A percentile compares a stretch with the other conserved stretches of the same genome.
These are phyloP conservation scores for Trichocladium antarcticum DNA, from an alignment of 495 filamentous ascomycete species.

Conservation along the genomic window DNA sequence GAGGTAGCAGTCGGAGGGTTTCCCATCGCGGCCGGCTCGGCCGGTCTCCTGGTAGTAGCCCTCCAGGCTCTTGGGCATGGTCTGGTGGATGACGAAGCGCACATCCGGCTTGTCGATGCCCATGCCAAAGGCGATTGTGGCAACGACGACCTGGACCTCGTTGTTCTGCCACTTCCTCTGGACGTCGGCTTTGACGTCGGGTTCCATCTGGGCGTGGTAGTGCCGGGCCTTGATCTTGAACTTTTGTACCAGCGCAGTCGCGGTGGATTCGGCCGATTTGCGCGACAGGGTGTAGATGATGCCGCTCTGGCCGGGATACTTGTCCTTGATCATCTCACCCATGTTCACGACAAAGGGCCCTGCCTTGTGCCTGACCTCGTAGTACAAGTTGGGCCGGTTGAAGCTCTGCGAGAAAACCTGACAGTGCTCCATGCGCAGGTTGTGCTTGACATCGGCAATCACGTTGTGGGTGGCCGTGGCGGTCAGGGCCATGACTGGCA, in stretches of 20 bases:
- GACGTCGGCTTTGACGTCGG: slow-evolving; percentile 49
- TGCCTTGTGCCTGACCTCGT: slow-evolving; percentile 57
- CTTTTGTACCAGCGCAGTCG: slow-evolving; percentile 48
- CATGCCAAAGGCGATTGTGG: slow-evolving; percentile 99
- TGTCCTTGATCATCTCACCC: slow-evolving; percentile 54
- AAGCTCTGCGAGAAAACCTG: slow-evolving; percentile 79
- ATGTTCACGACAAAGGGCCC: slow-evolving; percentile 51
- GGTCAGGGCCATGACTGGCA: slow-evolving; percentile 88
- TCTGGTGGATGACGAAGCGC: slow-evolving; percentile 88
- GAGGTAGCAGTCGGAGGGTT: slow-evolving; percentile 76
- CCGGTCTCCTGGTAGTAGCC: slow-evolving; percentile 98
- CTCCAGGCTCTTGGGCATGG: slow-evolving; percentile 87
- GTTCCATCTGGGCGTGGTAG: slow-evolving; percentile 72
- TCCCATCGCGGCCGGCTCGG: slow-evolving; percentile 83
- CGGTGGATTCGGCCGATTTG: slow-evolving; percentile 68
- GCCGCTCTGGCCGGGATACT: slow-evolving; percentile 62
- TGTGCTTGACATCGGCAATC: slow-evolving; percentile 76
- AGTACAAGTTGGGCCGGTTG: slow-evolving; percentile 83
- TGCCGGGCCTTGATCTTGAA: slow-evolving; percentile 62
- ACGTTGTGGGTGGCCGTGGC: slow-evolving; percentile 92
- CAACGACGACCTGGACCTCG: slow-evolving; percentile 76
- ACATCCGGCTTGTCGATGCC: slow-evolving; percentile 96
- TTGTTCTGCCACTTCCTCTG: slow-evolving; percentile 78
- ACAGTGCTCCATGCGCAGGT: slow-evolving; percentile 68
- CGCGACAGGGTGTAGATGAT: slow-evolving; percentile 93